phyloP scores from a whole-genome alignment of 2,329 filamentous ascomycete genomes.

The Talaromyces amestolkiae region DNA sequence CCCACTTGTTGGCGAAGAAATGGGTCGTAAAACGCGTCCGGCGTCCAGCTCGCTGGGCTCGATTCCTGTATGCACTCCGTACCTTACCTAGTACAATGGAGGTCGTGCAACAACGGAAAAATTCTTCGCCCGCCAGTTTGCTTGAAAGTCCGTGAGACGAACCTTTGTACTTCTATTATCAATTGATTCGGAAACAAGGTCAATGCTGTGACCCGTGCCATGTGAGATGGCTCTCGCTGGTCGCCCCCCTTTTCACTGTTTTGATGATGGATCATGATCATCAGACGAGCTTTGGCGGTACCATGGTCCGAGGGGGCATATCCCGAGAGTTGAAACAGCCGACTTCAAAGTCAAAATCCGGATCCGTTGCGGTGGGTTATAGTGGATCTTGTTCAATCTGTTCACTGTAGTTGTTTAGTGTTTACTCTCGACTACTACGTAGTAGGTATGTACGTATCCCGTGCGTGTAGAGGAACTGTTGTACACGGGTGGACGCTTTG shows the following conservation, averaged over 20 bases:
- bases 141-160: background rate
- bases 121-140: background rate
- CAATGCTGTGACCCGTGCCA: background rate
- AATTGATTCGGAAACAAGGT: background rate
- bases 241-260: background rate
- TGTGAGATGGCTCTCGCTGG: background rate
- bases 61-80: background rate
- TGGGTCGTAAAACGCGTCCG: background rate
- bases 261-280: background rate
- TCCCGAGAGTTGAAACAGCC: constrained; percentile 1
- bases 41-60: background rate
- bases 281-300: background rate
- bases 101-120: background rate
- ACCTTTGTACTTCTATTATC: background rate
- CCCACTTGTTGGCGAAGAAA: background rate
- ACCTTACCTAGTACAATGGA: background rate
- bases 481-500: constrained; percentile 3
- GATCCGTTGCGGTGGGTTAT: constrained; percentile 3
- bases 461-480: background rate
- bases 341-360: background rate
- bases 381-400: background rate
- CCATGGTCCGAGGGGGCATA: background rate
- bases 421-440: background rate
- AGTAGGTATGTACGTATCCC: background rate
- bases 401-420: background rate